Percentiles rank a stretch among this genome's conserved stretches.
Evolutionary conservation across 1,284 basidiomycete genomes (phyloP).

Genomic region (Rhodotorula sp.): DNA sequence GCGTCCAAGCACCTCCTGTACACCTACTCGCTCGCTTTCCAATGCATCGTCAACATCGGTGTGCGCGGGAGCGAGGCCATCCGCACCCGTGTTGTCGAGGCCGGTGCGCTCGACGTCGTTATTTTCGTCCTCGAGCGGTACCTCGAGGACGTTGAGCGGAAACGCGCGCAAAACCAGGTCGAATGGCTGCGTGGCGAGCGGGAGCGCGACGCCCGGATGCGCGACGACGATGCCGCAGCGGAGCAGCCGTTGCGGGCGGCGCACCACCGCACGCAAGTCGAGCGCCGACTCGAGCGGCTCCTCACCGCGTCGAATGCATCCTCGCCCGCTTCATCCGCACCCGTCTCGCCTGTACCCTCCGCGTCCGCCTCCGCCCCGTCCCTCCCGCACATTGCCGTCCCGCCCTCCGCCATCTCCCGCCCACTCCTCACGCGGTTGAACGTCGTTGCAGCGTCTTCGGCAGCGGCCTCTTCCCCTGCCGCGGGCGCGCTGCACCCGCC

Average conservation of each 20-base stretch:
- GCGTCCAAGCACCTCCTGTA: conserved; percentile 40
- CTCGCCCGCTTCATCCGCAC: conserved; percentile 16
- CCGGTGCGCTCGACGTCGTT: conserved; percentile 91
- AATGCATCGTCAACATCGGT: conserved; percentile 96
- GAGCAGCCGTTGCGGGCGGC: neutral
- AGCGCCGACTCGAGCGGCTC: neutral
- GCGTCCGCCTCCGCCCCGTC: neutral
- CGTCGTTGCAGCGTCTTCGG: conserved; percentile 28
- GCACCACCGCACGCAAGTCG: neutral
- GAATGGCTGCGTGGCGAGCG: conserved; percentile 31
- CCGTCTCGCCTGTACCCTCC: conserved; percentile 22
- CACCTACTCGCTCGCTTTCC: conserved; percentile 84
- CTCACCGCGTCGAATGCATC: conserved; percentile 48
- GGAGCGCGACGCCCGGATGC: conserved; percentile 9
- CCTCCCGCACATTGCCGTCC: conserved; percentile 16
- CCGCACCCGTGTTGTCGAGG: conserved; percentile 89
- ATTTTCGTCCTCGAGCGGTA: conserved; percentile 90
- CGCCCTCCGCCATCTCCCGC: conserved; percentile 24
- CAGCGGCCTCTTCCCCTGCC: conserved; percentile 16
- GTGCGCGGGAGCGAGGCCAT: conserved; percentile 94
- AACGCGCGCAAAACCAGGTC: conserved; percentile 27
- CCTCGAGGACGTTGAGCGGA: conserved; percentile 56
- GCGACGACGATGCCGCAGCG: neutral
- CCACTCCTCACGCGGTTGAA: conserved; percentile 34
- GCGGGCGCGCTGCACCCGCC: conserved; percentile 29